Base-by-base conservation (phyloP, 2,329 filamentous ascomycete species). In the Didymella arachidicola region DNA sequence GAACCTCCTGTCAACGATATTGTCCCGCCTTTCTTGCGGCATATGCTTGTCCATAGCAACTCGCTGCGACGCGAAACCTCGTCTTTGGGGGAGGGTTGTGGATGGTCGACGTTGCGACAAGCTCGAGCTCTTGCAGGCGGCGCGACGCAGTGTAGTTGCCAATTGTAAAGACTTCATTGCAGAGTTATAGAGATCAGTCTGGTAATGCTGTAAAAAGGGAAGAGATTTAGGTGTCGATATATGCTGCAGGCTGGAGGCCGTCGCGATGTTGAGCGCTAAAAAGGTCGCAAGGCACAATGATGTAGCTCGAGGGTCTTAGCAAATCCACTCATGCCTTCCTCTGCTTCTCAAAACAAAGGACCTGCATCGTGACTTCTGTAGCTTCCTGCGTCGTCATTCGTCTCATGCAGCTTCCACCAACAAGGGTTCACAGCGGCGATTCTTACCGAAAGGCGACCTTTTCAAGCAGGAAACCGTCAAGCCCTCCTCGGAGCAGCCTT, bases 11-110 rank as follows among this genome's bases (percentile, higher is more conserved):
- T 58, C 52, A 30, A 63, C 66, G 0, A 67, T 64, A 16, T 47
- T 59, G 16, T 69, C 67, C 8, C 26, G 47, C 43, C 64, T 70
- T 16, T 60, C 45, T n/a, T 70, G 68, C 4, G 65, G 66, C 25
- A 61, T 61, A 19, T 65, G 56, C 2, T 58, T 44, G 42, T 65
- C 58, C 22, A 56, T 60, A 25, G 36, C 50, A 6, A 65, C 54
- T 22, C 58, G 50, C 32, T 63, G 53, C 27, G 66, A 56, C 45
- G 55, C 56, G 10, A 64, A 32, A 2, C 32, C 26, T 44, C 62
- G 57, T n/a, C 46, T 57, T 32, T 64, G 61, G 12, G 53, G 32
- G 36, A 58, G 29, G 19, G 29, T 34, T 27, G 45, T 41, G 45
- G 45, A 32, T 18, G 52, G 53, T 7, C 49, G 63, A 27, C 57